Base-by-base conservation (phyloP, 2,329 filamentous ascomycete species). In the Cordyceps militaris region DNA sequence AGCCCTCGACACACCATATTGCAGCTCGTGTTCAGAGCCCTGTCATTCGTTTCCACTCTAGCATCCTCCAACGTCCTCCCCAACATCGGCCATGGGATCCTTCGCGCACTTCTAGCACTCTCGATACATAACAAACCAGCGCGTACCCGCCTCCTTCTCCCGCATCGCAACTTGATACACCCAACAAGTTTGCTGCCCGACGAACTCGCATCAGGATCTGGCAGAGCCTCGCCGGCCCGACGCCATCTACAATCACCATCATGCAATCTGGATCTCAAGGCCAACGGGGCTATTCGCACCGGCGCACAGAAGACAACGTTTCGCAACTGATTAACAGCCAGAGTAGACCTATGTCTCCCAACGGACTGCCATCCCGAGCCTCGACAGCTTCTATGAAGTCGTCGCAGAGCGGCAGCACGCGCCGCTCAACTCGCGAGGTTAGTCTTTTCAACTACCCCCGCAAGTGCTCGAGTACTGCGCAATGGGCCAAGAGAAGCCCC, bases 371-470 rank as follows among this genome's bases (percentile, higher is more conserved):
- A 5, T 48, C 56, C 8, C 42, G 56, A 49, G 40, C 32, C 19
- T 58, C 56, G 32, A 54, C 56, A 14, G 56, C 56, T 24, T 58
- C 56, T 2, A 40, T 54, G 21, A 58, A 58, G 43, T 58, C 56
- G 26, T 53, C 56, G 23, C 56, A 58, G 43, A 30, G 43, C 21
- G 43, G 49, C 24, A 43, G 56, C 42, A 42, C 49, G 34, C 48
- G 56, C 48, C 32, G 56, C 19, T 58, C 56, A 14, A 42, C 30
- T 53, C 56, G 56, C 14, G 56, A 58, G 56, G 56, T 58, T 53
- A 4, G 56, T 58, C 5, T 11, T 19, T 14, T 1, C 8, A 14
- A 3, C 14, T 4, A 13, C 9, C 19, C n/a, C 34, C 4, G 9
- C 44, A 10, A 24, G 4, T 13, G 14, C 11, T 5, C 43, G 4